Percentiles rank a stretch among this genome's conserved stretches.
phyloP scores from a whole-genome alignment of 345 rosid species.

The Conringia planisiliqua region DNA sequence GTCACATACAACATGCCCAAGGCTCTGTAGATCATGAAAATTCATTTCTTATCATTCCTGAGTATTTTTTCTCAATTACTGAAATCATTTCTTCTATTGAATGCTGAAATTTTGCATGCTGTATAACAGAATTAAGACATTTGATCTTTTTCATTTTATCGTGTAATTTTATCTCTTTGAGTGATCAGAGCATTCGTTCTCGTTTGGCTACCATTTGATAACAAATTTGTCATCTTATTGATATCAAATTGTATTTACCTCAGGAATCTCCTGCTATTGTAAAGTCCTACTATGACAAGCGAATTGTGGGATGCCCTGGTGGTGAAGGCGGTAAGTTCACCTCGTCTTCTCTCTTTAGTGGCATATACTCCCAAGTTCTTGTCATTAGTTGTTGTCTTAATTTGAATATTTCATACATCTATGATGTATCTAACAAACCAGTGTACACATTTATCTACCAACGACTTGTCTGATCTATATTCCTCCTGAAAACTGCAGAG shows the following conservation, averaged over 20 bases:
- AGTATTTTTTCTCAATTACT: not conserved
- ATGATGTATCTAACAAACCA: not conserved
- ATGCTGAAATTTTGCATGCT: not conserved
- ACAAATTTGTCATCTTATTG: not conserved
- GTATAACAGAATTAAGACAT: not conserved
- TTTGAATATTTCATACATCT: not conserved
- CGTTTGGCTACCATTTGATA: not conserved
- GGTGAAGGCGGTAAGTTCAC: slow-evolving; percentile 52
- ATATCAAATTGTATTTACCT: not conserved
- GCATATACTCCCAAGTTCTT: not conserved
- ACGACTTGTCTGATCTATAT: not conserved
- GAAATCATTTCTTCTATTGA: not conserved
- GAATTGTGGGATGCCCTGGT: slow-evolving; percentile 68
- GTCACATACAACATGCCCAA: not conserved
- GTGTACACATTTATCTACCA: not conserved
- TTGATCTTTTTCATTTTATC: not conserved
- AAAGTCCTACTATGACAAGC: slow-evolving; percentile 49
- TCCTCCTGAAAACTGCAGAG: slow-evolving; percentile 43
- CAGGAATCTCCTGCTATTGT: slow-evolving; percentile 55
- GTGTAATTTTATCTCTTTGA: not conserved
- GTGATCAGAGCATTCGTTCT: not conserved
- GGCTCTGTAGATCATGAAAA: not conserved
- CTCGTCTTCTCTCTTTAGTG: not conserved
- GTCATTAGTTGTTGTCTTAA: not conserved
- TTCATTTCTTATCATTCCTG: not conserved